Evolutionary conservation across 129 eudicot genomes (phyloP).

Genomic region (Silybum marianum): DNA sequence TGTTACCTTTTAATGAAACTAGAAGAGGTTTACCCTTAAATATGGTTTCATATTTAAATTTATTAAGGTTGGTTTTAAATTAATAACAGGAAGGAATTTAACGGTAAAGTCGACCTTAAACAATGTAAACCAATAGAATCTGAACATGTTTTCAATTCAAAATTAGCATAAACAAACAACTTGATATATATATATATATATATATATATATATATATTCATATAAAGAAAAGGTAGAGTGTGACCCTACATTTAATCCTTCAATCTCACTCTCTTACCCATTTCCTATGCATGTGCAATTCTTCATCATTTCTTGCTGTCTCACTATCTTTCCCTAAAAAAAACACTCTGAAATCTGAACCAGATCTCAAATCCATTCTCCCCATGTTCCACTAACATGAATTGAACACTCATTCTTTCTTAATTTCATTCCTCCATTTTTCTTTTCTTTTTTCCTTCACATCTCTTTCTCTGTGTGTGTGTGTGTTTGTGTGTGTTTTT

Average conservation of each 20-base stretch:
- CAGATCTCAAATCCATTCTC: constrained; percentile 31
- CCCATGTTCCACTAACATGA: constrained; percentile 41
- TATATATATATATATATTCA: no score
- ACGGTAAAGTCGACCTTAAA: background rate
- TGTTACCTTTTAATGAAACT: no score
- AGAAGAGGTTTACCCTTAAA: no score
- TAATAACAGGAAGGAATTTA: background rate
- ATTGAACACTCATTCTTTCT: constrained; percentile 33
- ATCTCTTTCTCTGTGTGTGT: constrained; percentile 4
- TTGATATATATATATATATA: no score
- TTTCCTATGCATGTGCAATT: constrained; percentile 50
- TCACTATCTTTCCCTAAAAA: constrained; percentile 38
- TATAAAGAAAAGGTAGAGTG: constrained; percentile 7
- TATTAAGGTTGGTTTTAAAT: no score
- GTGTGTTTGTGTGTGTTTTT: constrained; percentile 3
- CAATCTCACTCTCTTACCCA: constrained; percentile 31
- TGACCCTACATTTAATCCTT: constrained; percentile 43
- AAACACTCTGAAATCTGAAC: constrained; percentile 33
- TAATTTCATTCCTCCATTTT: constrained; percentile 6
- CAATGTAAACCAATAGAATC: background rate
- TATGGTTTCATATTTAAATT: no score
- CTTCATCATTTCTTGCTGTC: constrained; percentile 72
- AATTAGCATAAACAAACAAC: no score
- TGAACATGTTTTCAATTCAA: no score
- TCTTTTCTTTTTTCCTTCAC: background rate